Conservation (phyloP, 2,329 filamentous ascomycete genomes). For the Penicillium sumatraense region DNA sequence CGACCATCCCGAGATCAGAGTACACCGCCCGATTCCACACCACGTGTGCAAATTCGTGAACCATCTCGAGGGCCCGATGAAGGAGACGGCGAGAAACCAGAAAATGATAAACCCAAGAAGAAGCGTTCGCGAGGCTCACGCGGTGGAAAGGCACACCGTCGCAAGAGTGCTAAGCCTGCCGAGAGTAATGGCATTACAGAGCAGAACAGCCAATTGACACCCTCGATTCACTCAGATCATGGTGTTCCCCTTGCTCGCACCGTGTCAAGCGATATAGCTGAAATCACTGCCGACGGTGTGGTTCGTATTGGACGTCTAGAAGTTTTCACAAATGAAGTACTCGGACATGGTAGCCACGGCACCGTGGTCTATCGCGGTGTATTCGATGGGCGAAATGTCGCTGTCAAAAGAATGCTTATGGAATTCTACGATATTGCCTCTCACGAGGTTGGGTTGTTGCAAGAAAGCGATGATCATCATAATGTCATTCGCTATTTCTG, state of each 20-base stretch:
- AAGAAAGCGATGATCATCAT: slow-evolving; percentile 92
- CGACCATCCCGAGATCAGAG: slow-evolving; percentile 30
- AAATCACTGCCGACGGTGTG: slow-evolving; percentile 58
- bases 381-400: slow-evolving; percentile 90
- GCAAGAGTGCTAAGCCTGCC: slow-evolving; percentile 54
- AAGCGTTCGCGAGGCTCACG: slow-evolving; percentile 71
- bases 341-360: slow-evolving; percentile 87
- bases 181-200: slow-evolving; percentile 60
- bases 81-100: slow-evolving; percentile 35
- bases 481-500: slow-evolving; percentile 98
- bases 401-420: slow-evolving; percentile 94
- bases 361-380: slow-evolving; percentile 94
- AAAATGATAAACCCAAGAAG: slow-evolving; percentile 62
- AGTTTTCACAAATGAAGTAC: slow-evolving; percentile 63
- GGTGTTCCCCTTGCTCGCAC: slow-evolving; percentile 60
- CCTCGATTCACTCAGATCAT: slow-evolving; percentile 60
- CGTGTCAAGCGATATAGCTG: slow-evolving; percentile 61
- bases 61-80: slow-evolving; percentile 40
- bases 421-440: slow-evolving; percentile 96
- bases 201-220: slow-evolving; percentile 51
- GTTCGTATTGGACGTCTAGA: slow-evolving; percentile 65
- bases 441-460: slow-evolving; percentile 85
- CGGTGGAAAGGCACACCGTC: slow-evolving; percentile 69
- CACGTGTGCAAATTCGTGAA: slow-evolving; percentile 47
- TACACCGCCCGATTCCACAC: slow-evolving; percentile 30